Evolutionary conservation across 805 yeast genomes (phyloP), one percentile per base, ranked within the genome.

Genomic region (Cyberlindnera petersonii): DNA sequence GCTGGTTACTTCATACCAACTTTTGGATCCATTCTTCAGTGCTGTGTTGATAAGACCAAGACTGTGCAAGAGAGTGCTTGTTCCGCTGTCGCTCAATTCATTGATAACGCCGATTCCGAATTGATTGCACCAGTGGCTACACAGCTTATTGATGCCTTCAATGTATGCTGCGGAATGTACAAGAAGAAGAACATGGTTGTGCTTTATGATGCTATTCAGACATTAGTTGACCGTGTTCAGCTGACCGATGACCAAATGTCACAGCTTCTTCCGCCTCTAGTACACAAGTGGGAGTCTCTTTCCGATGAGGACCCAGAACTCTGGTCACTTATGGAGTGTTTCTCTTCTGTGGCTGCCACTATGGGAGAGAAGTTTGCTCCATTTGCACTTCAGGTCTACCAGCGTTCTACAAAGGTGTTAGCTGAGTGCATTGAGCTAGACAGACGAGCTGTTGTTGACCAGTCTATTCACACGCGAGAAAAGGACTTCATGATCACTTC

Each of bases 21-120:
- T 0, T 71, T 93, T 43, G 79, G 83, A 51, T 75, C 93, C 2
- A 72, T 93, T 33, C 72, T 93, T 57, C 65, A 60, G 35, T 83
- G 93, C 61, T 78, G 86, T 18, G 65, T 87, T 49, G 98, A 93
- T 59, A 71, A 68, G 36, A 87, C 86, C 65, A 88, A 89, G 58
- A 84, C 83, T 41, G 98, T 91, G n/a, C 98, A 93, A 64, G 91
- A 88, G 54, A 83, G 95, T 40, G 96, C 95, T 2, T 86, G 95
- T 50, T 77, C 88, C 26, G 85, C 96, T 9, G 72, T 91, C 31
- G 82, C 95, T 1, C 80, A 79, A 40, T 84, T 89, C 46, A 79
- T 89, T 28, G 97, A 89, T 53, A 75, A 72, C 42, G 73, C 93
- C 17, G 87, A 85, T 38, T 62, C 77, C 2, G 71, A 69, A 30